phyloP scores from a whole-genome alignment of 2,329 filamentous ascomycete genomes.

The Aspergillus cejpii region DNA sequence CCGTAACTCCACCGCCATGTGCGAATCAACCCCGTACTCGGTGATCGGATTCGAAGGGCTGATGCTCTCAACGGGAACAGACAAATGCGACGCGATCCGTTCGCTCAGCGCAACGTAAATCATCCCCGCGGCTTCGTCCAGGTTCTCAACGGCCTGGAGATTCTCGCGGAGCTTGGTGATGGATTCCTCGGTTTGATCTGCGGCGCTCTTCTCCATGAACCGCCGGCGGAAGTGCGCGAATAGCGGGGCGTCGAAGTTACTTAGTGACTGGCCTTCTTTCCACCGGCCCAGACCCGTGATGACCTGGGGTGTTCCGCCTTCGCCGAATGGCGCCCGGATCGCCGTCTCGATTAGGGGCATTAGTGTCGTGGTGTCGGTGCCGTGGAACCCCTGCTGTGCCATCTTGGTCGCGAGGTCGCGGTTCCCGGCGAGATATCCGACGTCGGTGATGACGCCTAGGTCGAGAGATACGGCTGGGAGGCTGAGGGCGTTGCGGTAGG shows the following conservation, averaged over 20 bases:
- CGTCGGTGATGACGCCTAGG: constrained; percentile 25
- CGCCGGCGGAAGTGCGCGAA: constrained; percentile 20
- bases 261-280: constrained; percentile 16
- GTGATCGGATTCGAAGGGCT: constrained; percentile 22
- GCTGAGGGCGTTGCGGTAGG: constrained; percentile 22
- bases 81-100: constrained; percentile 18
- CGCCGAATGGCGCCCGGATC: constrained; percentile 4
- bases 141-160: constrained; percentile 6
- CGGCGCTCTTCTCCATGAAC: background rate
- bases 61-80: constrained; percentile 18
- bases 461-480: constrained; percentile 24
- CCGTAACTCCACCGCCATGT: constrained; percentile 43
- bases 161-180: constrained; percentile 9
- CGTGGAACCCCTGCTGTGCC: constrained; percentile 21
- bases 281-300: constrained; percentile 22
- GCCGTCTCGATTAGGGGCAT: constrained; percentile 17
- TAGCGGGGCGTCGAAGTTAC: constrained; percentile 20
- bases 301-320: constrained; percentile 10
- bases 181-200: background rate
- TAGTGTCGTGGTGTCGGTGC: constrained; percentile 16
- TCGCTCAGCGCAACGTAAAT: constrained; percentile 13
- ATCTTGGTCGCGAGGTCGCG: constrained; percentile 15
- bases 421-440: constrained; percentile 22
- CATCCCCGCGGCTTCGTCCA: constrained; percentile 16
- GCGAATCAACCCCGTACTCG: constrained; percentile 39